Evolutionary conservation across 148 eudicot species (phyloP).

Genomic region (Drosera capensis): DNA sequence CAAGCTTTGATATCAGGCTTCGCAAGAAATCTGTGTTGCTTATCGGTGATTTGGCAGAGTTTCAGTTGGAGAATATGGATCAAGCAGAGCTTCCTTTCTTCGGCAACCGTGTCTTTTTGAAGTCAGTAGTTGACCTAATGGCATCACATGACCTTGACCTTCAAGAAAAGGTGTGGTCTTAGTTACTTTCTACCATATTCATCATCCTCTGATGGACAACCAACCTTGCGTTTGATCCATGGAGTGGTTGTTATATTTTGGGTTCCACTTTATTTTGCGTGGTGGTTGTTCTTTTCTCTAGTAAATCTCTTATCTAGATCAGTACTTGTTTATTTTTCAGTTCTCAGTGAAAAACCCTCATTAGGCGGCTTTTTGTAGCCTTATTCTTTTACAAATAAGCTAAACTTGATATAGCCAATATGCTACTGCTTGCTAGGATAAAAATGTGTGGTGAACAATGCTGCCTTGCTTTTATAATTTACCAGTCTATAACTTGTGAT

Average conservation of each 20-base stretch:
- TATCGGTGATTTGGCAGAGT: slow-evolving; percentile 58
- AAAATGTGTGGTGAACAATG: too few species aligned
- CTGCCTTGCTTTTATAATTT: too few species aligned
- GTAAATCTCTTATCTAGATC: too few species aligned
- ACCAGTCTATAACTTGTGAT: too few species aligned
- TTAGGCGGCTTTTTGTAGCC: too few species aligned
- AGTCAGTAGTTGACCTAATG: slow-evolving; percentile 50
- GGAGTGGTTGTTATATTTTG: background rate
- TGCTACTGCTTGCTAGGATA: too few species aligned
- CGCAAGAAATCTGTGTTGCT: slow-evolving; percentile 54
- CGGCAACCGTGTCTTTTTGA: slow-evolving; percentile 45
- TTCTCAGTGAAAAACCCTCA: too few species aligned
- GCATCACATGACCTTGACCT: slow-evolving; percentile 65
- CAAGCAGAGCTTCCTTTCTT: slow-evolving; percentile 37
- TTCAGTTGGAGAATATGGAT: slow-evolving; percentile 29
- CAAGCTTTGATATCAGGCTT: slow-evolving; percentile 54
- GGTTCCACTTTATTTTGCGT: background rate
- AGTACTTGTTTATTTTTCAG: background rate
- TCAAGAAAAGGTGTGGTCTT: slow-evolving; percentile 58
- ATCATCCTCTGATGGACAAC: background rate
- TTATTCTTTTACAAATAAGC: too few species aligned
- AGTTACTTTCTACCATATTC: background rate
- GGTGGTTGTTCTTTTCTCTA: slow-evolving; percentile 1
- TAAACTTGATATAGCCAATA: too few species aligned
- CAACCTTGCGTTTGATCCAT: background rate